These are phyloP conservation scores for Cryptococcus sp. DNA, from an alignment of 1,284 basidiomycete genomes.

Conservation along the genomic window DNA sequence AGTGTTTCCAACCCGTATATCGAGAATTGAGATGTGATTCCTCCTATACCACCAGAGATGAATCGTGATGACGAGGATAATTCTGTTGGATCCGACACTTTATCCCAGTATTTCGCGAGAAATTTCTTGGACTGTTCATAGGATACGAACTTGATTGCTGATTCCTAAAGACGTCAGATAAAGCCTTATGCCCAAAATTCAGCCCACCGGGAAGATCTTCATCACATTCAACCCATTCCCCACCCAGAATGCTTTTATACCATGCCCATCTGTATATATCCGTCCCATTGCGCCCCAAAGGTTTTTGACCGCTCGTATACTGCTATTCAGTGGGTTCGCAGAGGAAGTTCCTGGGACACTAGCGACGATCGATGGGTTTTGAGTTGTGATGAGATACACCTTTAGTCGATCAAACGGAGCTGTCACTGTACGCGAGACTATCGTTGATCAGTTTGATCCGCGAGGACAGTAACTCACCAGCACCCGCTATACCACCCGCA, in stretches of 20 bases:
- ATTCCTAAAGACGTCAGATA: constrained; percentile 55
- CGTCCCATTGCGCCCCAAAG: constrained; percentile 67
- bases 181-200: neutral
- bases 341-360: constrained; percentile 36
- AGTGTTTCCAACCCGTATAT: constrained; percentile 50
- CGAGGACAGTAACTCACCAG: constrained; percentile 56
- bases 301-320: constrained; percentile 57
- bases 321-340: constrained; percentile 14
- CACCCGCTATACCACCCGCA: constrained; percentile 91
- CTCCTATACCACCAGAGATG: constrained; percentile 90
- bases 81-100: constrained; percentile 80
- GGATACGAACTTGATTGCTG: constrained; percentile 94
- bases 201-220: constrained; percentile 78
- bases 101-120: constrained; percentile 87
- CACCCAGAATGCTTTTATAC: constrained; percentile 87
- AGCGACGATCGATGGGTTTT: constrained; percentile 45
- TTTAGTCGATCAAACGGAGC: constrained; percentile 97
- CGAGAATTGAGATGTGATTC: constrained; percentile 84
- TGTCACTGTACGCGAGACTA: constrained; percentile 91
- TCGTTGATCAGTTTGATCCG: neutral
- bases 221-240: constrained; percentile 57
- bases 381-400: constrained; percentile 88
- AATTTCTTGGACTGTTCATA: constrained; percentile 95
- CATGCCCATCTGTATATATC: constrained; percentile 79
- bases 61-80: constrained; percentile 91